These are phyloP conservation scores for Usnea hakonensis DNA, from an alignment of 495 filamentous ascomycete genomes.

Conservation along the genomic window DNA sequence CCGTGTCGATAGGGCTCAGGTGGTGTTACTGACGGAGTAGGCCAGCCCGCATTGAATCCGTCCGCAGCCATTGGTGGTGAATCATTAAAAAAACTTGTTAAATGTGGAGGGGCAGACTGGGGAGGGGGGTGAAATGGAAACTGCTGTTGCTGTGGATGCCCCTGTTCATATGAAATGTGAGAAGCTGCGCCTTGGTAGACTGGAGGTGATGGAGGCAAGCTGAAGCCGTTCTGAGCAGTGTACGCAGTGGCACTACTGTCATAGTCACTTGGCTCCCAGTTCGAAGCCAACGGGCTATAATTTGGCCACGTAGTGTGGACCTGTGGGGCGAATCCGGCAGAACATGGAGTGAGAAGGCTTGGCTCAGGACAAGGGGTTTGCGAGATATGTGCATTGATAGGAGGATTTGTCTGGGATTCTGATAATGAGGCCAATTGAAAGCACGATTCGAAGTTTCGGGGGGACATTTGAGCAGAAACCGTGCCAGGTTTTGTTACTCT, in stretches of 20 bases:
- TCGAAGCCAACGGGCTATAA: conserved; percentile 2
- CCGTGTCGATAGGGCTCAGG: conserved; percentile 11
- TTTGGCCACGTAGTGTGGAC: conserved; percentile 9
- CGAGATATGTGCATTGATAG: conserved; percentile 10
- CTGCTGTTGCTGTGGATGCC: conserved; percentile 4
- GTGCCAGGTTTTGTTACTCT: conserved; percentile 45
- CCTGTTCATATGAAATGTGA: conserved; percentile 4
- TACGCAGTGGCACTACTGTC: neutral
- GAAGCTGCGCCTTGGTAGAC: conserved; percentile 1
- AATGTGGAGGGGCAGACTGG: conserved; percentile 24
- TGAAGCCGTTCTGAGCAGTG: conserved; percentile 7
- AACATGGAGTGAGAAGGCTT: conserved; percentile 15
- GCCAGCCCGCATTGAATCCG: conserved; percentile 14
- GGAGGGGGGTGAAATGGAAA: conserved; percentile 20
- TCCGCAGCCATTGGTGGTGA: conserved; percentile 17
- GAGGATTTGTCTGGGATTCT: conserved; percentile 7
- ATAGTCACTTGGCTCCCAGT: conserved; percentile 2
- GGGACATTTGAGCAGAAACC: conserved; percentile 40
- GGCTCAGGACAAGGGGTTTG: conserved; percentile 4
- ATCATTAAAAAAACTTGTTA: conserved; percentile 22
- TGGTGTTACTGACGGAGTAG: conserved; percentile 12
- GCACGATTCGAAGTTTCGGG: conserved; percentile 40
- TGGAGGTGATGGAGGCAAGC: conserved; percentile 7
- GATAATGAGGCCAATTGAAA: conserved; percentile 9
- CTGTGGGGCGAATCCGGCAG: conserved; percentile 11